phyloP scores from a whole-genome alignment of 2,329 filamentous ascomycete genomes.

The Aspergillus fijiensis region DNA sequence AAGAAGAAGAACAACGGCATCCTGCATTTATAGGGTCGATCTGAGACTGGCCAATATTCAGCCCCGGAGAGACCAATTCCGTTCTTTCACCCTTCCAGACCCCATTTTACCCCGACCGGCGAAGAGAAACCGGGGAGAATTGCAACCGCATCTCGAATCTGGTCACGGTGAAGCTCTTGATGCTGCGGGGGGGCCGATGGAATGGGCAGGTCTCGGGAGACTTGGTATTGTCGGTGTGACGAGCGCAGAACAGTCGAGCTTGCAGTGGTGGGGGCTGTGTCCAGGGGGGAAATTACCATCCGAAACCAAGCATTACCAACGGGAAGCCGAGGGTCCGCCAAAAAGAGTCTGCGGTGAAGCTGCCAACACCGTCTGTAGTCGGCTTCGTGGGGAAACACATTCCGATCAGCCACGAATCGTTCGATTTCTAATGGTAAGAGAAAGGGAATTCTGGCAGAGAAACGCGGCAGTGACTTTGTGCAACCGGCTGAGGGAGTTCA shows the following conservation, averaged over 20 bases:
- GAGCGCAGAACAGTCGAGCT: not conserved
- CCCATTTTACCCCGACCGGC: slow-evolving; percentile 15
- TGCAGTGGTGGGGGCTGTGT: slow-evolving; percentile 19
- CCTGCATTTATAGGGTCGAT: slow-evolving; percentile 21
- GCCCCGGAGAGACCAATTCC: slow-evolving; percentile 15
- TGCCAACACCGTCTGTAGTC: not conserved
- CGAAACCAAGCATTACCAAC: slow-evolving; percentile 7
- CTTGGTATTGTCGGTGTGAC: slow-evolving; percentile 7
- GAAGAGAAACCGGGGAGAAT: slow-evolving; percentile 22
- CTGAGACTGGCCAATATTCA: slow-evolving; percentile 19
- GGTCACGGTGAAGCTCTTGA: slow-evolving; percentile 32
- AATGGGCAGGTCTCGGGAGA: not conserved
- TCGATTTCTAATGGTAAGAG: slow-evolving; percentile 5
- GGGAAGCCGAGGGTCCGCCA: slow-evolving; percentile 16
- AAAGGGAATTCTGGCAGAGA: not conserved
- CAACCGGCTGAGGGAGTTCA: not conserved
- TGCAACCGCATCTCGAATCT: slow-evolving; percentile 22
- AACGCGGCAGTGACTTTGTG: slow-evolving; percentile 1
- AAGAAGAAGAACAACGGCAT: not conserved
- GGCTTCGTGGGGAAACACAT: slow-evolving; percentile 15
- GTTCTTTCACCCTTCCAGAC: slow-evolving; percentile 4
- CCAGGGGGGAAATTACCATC: slow-evolving; percentile 11
- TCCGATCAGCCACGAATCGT: slow-evolving; percentile 13
- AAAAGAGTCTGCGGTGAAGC: slow-evolving; percentile 40
- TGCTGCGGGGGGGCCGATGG: slow-evolving; percentile 21